Base-by-base conservation (phyloP, 768 basidiomycete species). In the Paxillus ammoniavirescens region DNA sequence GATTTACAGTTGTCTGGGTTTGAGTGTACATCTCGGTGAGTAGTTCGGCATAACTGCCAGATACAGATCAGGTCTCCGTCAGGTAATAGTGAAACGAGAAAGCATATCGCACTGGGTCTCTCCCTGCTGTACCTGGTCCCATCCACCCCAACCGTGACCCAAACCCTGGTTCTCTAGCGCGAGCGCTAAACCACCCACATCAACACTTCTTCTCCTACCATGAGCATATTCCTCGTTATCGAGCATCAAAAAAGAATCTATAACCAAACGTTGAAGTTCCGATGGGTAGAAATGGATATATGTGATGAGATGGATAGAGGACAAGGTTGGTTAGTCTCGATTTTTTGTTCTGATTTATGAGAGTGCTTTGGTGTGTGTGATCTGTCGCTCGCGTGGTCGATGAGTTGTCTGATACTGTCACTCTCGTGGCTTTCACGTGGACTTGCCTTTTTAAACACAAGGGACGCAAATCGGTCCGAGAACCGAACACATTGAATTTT, bases 111-210 rank as follows among this genome's bases (percentile, higher is more conserved):
- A 87, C 86, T 72, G 72, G 15, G 71, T 75, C 73, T 71, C 65
- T 74, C 75, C 71, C 68, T 75, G 45, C 61, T 80, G 60, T 47
- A 72, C 63, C 66, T 80, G 73, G 45, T 79, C 79, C 76, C 81
- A 75, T 41, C 82, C 77, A 38, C 84, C 78, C 87, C 90, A 88
- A 36, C 88, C 88, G 62, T 83, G 81, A 26, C 90, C 87, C 54
- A 81, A 74, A 41, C 81, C 82, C 44, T 69, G 74, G 59, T 81
- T 82, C 53, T 73, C 76, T 47, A 89, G 81, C 0, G 93, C 92
- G 46, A 93, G 84, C 53, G 86, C 83, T 54, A 98, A 79, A 31
- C 93, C 94, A 12, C 94, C 94, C 41, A 91, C 80, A 70, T 98
- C 94, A 52, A 94, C 92, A 66, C 90, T 93, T 44, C 90, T 76